Conservation (phyloP, 1,139 yeast genomes). For the Geotrichum phurueaensis region DNA sequence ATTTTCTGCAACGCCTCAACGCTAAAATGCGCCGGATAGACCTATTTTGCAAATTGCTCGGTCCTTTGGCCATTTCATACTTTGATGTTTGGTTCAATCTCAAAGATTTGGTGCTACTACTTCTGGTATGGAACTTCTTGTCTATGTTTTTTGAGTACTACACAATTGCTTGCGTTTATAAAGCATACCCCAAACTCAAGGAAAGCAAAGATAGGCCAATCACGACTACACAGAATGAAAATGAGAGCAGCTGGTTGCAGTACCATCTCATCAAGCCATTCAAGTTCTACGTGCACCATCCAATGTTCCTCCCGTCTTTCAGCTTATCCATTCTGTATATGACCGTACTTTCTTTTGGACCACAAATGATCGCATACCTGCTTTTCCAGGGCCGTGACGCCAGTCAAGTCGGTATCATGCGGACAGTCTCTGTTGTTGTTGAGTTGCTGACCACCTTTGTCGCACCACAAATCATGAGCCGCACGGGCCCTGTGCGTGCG, state of each 20-base stretch:
- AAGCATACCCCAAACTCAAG: slow-evolving; percentile 19
- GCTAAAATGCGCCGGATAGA: slow-evolving; percentile 37
- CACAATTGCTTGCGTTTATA: slow-evolving; percentile 34
- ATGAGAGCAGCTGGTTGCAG: not conserved
- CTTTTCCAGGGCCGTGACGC: slow-evolving; percentile 31
- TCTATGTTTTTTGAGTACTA: slow-evolving; percentile 34
- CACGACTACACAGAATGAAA: not conserved
- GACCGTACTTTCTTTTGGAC: slow-evolving; percentile 37
- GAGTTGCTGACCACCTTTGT: slow-evolving; percentile 33
- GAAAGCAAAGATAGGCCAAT: slow-evolving; percentile 2
- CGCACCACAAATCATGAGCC: slow-evolving; percentile 28
- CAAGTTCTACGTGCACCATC: slow-evolving; percentile 46
- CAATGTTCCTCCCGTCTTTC: slow-evolving; percentile 45
- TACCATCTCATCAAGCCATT: slow-evolving; percentile 13
- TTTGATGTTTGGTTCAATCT: slow-evolving; percentile 28
- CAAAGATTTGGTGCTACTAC: slow-evolving; percentile 24
- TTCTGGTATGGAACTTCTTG: slow-evolving; percentile 30
- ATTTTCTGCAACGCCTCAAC: slow-evolving; percentile 30
- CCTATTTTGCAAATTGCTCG: slow-evolving; percentile 36
- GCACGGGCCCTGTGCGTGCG: slow-evolving; percentile 31
- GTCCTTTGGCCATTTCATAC: slow-evolving; percentile 36
- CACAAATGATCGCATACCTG: slow-evolving; percentile 34
- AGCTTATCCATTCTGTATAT: slow-evolving; percentile 33
- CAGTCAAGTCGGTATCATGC: slow-evolving; percentile 31
- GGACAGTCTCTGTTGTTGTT: slow-evolving; percentile 30